Conservation (phyloP, 176 grass and related monocot species). For the Typha latifolia region DNA sequence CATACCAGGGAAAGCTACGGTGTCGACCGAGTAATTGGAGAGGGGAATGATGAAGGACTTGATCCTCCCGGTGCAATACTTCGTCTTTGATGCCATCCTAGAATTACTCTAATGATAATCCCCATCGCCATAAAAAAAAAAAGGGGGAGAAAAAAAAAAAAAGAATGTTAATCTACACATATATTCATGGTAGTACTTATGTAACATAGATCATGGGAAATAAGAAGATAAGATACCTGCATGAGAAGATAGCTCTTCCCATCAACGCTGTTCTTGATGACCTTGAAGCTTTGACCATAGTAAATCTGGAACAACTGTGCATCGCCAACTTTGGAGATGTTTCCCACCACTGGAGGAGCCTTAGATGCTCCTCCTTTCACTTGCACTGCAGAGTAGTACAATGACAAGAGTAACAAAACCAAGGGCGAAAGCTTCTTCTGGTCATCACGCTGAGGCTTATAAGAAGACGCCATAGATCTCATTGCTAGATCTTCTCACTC, state of each 20-base stretch:
- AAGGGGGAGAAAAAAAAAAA: not conserved
- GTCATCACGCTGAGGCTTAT: not conserved
- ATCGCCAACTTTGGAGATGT: constrained; percentile 56
- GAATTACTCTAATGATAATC: constrained; percentile 41
- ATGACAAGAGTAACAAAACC: constrained; percentile 2
- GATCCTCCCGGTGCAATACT: constrained; percentile 91
- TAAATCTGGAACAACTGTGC: constrained; percentile 67
- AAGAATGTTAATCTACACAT: too few relatives aligned
- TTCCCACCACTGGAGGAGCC: constrained; percentile 26
- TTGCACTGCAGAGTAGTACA: not conserved
- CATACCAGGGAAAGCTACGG: constrained; percentile 52
- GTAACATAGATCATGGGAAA: too few relatives aligned
- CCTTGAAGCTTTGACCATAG: constrained; percentile 91
- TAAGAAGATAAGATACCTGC: constrained; percentile 29
- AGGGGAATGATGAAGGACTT: constrained; percentile 75
- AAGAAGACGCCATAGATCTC: not conserved
- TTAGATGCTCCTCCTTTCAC: constrained; percentile 13
- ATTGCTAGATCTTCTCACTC: too few relatives aligned
- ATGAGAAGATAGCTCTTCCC: constrained; percentile 89
- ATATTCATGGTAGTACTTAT: too few relatives aligned
- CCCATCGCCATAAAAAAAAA: not conserved
- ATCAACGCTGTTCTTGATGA: constrained; percentile 74
- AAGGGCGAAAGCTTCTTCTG: not conserved
- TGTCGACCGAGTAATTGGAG: constrained; percentile 84
- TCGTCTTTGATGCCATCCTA: constrained; percentile 68